Conservation (phyloP, 106 monocot genomes). For the Triglochin maritima region DNA sequence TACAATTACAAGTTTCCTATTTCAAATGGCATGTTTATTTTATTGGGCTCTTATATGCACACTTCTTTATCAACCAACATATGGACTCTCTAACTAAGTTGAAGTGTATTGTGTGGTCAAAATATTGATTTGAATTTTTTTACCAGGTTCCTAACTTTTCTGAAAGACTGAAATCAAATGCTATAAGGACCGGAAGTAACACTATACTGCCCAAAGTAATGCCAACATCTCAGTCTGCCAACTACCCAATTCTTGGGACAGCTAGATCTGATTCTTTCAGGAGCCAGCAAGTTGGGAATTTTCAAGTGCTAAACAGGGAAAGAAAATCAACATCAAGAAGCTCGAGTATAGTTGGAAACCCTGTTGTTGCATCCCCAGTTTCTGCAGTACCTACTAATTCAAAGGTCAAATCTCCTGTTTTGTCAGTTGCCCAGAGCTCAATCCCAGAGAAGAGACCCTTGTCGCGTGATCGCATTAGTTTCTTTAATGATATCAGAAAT, state of each 20-base stretch:
- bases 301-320: slow-evolving; percentile 60
- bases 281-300: slow-evolving; percentile 39
- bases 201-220: background rate
- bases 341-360: background rate
- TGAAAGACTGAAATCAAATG: slow-evolving; percentile 2
- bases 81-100: no score
- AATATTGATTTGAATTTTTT: background rate
- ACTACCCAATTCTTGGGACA: slow-evolving; percentile 13
- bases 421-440: background rate
- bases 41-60: no score
- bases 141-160: background rate
- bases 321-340: slow-evolving; percentile 28
- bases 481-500: slow-evolving; percentile 53
- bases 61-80: no score
- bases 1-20: no score
- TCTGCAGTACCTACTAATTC: background rate
- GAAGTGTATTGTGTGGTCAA: no score
- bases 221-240: slow-evolving; percentile 20
- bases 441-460: slow-evolving; percentile 33
- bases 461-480: slow-evolving; percentile 35
- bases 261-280: slow-evolving; percentile 38
- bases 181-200: background rate
- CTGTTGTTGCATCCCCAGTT: background rate
- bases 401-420: background rate
- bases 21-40: no score